Evolutionary conservation across 139 green algal species (phyloP).

Genomic region (Tetratostichococcus sp.): DNA sequence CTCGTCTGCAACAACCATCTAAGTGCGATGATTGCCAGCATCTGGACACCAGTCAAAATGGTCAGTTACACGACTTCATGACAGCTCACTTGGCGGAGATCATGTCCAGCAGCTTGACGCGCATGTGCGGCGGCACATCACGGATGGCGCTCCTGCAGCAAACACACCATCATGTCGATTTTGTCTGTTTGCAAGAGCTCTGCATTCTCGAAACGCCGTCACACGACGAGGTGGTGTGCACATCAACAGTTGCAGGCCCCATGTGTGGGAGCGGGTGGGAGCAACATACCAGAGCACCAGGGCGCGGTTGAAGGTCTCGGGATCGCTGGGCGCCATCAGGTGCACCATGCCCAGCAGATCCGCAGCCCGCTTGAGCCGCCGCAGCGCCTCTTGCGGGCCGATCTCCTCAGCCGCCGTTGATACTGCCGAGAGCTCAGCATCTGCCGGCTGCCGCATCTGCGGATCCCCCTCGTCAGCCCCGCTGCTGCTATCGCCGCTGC

Average conservation of each 20-base stretch:
- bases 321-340: background rate
- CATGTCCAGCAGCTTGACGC: constrained; percentile 12
- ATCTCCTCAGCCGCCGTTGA: too few relatives aligned
- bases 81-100: constrained; percentile 14
- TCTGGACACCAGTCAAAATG: background rate
- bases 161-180: background rate
- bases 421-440: background rate
- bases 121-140: constrained; percentile 12
- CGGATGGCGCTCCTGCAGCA: constrained; percentile 18
- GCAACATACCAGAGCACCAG: background rate
- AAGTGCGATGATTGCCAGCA: background rate
- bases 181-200: background rate
- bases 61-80: background rate
- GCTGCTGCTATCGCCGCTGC: too few relatives aligned
- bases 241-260: too few relatives aligned
- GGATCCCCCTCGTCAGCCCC: too few relatives aligned
- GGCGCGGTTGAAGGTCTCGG: background rate
- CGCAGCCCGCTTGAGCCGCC: background rate
- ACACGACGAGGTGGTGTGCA: background rate
- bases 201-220: background rate
- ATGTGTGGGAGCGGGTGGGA: background rate
- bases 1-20: too few relatives aligned
- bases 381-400: background rate
- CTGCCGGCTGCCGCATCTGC: too few relatives aligned
- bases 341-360: background rate